Evolutionary conservation across 768 basidiomycete genomes (phyloP).

Genomic region (Serendipita sp.): DNA sequence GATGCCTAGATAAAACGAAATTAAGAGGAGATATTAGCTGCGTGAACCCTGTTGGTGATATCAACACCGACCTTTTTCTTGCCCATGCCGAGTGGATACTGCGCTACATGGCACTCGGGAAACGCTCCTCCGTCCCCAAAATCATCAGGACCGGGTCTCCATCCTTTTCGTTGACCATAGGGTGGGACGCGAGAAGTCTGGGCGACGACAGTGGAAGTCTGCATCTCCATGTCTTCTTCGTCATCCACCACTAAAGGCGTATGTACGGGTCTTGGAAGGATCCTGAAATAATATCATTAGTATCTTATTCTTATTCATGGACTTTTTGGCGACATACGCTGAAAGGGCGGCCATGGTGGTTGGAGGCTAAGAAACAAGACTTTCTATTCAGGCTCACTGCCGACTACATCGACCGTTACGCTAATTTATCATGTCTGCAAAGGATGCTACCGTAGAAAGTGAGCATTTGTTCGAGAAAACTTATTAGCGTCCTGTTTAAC

Average conservation of each 20-base stretch:
- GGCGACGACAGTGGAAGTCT: constrained; percentile 14
- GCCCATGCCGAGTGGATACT: constrained; percentile 92
- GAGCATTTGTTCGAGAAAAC: no score
- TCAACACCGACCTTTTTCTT: constrained; percentile 63
- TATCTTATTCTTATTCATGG: constrained; percentile 9
- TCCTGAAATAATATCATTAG: constrained; percentile 22
- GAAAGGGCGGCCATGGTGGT: constrained; percentile 50
- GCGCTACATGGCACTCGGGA: constrained; percentile 93
- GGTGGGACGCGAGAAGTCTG: constrained; percentile 34
- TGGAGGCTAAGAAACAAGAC: background rate
- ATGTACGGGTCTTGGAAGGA: constrained; percentile 52
- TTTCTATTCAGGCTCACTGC: background rate
- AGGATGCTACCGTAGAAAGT: background rate
- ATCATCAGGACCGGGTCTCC: constrained; percentile 74
- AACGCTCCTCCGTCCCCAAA: constrained; percentile 82
- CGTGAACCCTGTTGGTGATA: background rate
- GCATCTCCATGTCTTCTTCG: constrained; percentile 40
- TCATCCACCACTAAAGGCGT: constrained; percentile 35
- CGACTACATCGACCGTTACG: background rate
- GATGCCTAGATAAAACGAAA: constrained; percentile 38
- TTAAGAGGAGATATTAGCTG: background rate
- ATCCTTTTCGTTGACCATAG: constrained; percentile 72
- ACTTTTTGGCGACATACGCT: constrained; percentile 35
- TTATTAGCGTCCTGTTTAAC: background rate
- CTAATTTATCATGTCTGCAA: background rate